Evolutionary conservation across 73 alveolate genomes (phyloP).

Genomic region (Symbiodinium pilosum): DNA sequence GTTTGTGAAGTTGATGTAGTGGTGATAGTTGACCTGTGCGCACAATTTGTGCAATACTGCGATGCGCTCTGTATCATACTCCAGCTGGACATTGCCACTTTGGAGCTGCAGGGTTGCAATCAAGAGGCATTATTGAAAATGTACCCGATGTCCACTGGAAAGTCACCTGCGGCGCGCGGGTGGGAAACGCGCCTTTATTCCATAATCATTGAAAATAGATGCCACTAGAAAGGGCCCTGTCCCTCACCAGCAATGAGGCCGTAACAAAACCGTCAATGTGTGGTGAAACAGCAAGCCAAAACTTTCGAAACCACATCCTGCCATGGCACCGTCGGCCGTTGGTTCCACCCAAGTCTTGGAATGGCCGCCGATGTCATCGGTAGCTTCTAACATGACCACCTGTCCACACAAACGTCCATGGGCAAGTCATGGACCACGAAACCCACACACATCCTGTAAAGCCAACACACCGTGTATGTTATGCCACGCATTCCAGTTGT

Average conservation of each 20-base stretch:
- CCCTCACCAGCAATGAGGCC: too few species aligned
- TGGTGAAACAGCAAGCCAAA: too few species aligned
- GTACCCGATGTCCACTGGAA: slow-evolving; percentile 63
- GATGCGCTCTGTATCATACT: too few species aligned
- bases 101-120: not conserved
- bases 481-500: not conserved
- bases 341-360: slow-evolving; percentile 51
- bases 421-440: too few species aligned
- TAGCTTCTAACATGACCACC: slow-evolving; percentile 44
- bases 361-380: slow-evolving; percentile 62
- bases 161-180: slow-evolving; percentile 1
- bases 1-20: slow-evolving; percentile 41
- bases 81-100: not conserved
- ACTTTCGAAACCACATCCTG: not conserved
- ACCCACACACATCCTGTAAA: too few species aligned
- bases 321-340: not conserved
- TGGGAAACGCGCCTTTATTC: too few species aligned
- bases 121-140: slow-evolving; percentile 25
- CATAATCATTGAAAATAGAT: too few species aligned
- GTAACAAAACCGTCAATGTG: too few species aligned
- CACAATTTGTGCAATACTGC: not conserved
- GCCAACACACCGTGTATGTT: too few species aligned
- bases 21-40: slow-evolving; percentile 46
- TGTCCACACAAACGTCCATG: too few species aligned
- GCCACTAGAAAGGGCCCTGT: too few species aligned